Evolutionary conservation across 208 protist genomes (phyloP).

Genomic region (Crithidia thermophila): DNA sequence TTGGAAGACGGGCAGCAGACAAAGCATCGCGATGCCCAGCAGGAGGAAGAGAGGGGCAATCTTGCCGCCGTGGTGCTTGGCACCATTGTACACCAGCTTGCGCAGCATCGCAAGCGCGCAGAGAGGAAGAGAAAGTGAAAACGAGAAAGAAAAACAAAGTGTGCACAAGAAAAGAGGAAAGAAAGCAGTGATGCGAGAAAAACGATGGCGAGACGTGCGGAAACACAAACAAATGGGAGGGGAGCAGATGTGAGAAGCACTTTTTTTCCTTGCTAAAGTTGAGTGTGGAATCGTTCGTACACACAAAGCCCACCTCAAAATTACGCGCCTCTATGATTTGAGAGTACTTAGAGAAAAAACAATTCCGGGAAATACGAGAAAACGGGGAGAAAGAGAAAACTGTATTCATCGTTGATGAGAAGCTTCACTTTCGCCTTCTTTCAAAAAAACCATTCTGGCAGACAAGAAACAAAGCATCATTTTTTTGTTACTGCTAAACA

Average conservation of each 20-base stretch:
- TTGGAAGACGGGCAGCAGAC: constrained; percentile 33
- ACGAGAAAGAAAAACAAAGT: neutral
- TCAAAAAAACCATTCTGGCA: neutral
- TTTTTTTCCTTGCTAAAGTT: too few relatives aligned
- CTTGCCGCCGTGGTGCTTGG: constrained; percentile 42
- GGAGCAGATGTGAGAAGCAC: too few relatives aligned
- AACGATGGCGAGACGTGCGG: constrained; percentile 3
- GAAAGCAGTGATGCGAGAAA: constrained; percentile 6
- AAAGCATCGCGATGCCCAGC: constrained; percentile 45
- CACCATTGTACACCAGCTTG: constrained; percentile 7
- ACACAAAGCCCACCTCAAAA: neutral
- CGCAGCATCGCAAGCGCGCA: constrained; percentile 32
- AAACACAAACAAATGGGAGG: too few relatives aligned
- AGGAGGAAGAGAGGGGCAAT: constrained; percentile 48
- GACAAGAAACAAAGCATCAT: too few relatives aligned
- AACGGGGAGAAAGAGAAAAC: constrained; percentile 14
- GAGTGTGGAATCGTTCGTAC: too few relatives aligned
- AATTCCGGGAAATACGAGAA: constrained; percentile 24
- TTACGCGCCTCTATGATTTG: too few relatives aligned
- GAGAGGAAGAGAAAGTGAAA: neutral
- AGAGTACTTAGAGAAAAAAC: constrained; percentile 3
- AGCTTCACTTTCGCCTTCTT: too few relatives aligned
- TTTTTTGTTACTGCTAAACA: too few relatives aligned
- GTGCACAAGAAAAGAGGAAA: constrained; percentile 9
- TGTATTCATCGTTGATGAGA: too few relatives aligned